Evolutionary conservation across 2,329 filamentous ascomycete species (phyloP).

Genomic region (Sclerotiophoma versabilis): DNA sequence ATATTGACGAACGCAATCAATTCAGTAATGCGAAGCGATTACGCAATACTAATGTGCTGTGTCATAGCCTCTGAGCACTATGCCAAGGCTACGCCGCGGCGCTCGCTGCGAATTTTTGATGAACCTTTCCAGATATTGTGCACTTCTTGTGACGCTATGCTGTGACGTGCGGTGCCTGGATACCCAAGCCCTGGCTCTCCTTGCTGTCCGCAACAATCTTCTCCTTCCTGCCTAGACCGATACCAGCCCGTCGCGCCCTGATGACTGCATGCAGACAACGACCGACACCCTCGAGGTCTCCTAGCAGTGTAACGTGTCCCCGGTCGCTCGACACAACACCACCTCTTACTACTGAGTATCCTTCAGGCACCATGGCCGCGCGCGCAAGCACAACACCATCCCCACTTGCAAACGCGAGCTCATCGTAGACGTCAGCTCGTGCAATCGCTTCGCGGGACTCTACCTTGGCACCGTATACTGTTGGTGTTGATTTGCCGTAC

Average conservation of each 20-base stretch:
- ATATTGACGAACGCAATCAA: too few relatives aligned
- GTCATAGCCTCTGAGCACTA: too few relatives aligned
- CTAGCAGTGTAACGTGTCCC: slow-evolving; percentile 86
- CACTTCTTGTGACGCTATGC: too few relatives aligned
- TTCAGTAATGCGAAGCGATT: too few relatives aligned
- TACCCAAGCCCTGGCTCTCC: slow-evolving; percentile 6
- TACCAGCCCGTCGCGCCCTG: slow-evolving; percentile 73
- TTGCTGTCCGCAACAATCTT: slow-evolving; percentile 63
- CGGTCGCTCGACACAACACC: slow-evolving; percentile 81
- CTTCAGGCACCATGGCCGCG: slow-evolving; percentile 83
- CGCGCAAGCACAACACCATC: slow-evolving; percentile 88
- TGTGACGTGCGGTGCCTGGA: background rate
- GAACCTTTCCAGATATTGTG: too few relatives aligned
- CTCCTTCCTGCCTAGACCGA: slow-evolving; percentile 72
- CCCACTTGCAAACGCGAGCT: slow-evolving; percentile 83
- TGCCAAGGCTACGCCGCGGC: too few relatives aligned
- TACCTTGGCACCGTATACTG: slow-evolving; percentile 82
- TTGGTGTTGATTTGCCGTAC: slow-evolving; percentile 86
- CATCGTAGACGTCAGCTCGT: slow-evolving; percentile 80
- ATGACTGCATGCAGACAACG: slow-evolving; percentile 73
- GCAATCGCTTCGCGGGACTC: slow-evolving; percentile 75
- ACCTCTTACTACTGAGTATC: slow-evolving; percentile 75
- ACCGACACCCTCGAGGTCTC: slow-evolving; percentile 83
- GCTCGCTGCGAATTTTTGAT: too few relatives aligned
- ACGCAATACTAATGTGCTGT: too few relatives aligned